Evolutionary conservation across 768 basidiomycete species (phyloP).

Genomic region (Candolleomyces aberdarensis): DNA sequence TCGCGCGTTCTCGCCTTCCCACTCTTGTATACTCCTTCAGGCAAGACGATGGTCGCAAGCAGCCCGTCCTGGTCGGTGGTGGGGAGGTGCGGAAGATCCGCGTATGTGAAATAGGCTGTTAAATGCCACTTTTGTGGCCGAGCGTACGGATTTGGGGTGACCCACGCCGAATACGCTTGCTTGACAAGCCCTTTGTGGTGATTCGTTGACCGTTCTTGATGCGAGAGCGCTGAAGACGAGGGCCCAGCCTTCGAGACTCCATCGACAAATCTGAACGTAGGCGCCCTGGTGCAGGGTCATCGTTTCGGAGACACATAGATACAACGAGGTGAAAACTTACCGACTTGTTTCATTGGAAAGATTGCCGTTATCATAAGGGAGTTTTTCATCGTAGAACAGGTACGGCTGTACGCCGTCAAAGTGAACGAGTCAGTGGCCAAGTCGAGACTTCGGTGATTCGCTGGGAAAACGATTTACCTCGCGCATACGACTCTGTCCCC

Average conservation of each 20-base stretch:
- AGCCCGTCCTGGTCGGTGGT: slow-evolving; percentile 44
- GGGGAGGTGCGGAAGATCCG: slow-evolving; percentile 43
- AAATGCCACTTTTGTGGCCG: slow-evolving; percentile 65
- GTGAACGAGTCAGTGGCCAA: slow-evolving; percentile 2
- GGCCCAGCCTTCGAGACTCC: slow-evolving; percentile 47
- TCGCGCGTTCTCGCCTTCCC: slow-evolving; percentile 41
- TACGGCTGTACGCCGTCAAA: slow-evolving; percentile 43
- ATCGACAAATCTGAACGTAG: slow-evolving; percentile 56
- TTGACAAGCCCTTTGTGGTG: slow-evolving; percentile 60
- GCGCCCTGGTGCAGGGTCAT: slow-evolving; percentile 22
- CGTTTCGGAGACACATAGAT: background rate
- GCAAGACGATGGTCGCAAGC: slow-evolving; percentile 42
- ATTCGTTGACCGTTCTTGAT: slow-evolving; percentile 52
- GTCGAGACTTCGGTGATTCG: slow-evolving; percentile 4
- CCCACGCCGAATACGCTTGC: slow-evolving; percentile 69
- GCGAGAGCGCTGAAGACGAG: slow-evolving; percentile 53
- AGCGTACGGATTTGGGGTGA: slow-evolving; percentile 39
- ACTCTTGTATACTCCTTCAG: slow-evolving; percentile 44
- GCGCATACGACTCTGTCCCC: slow-evolving; percentile 67
- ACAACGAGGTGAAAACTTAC: slow-evolving; percentile 23
- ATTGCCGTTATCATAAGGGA: slow-evolving; percentile 41
- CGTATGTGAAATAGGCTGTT: slow-evolving; percentile 54
- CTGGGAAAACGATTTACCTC: slow-evolving; percentile 34
- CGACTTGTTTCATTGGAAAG: slow-evolving; percentile 33
- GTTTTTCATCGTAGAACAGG: slow-evolving; percentile 65